Conservation (phyloP, 163 green algal species). For the Chlamydomonas reinhardtii region DNA sequence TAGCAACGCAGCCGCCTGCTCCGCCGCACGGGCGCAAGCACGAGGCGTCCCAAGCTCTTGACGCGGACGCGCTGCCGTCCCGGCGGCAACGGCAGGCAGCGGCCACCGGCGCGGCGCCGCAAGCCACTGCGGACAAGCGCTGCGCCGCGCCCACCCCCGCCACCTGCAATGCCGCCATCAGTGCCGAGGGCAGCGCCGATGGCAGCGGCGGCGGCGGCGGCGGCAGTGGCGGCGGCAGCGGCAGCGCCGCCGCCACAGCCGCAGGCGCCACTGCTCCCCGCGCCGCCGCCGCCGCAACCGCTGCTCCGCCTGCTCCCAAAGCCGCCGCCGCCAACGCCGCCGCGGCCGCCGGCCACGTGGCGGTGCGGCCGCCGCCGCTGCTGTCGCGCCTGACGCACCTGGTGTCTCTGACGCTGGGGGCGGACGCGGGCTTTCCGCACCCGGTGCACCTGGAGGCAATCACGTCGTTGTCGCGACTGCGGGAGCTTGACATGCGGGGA, state of each 20-base stretch:
- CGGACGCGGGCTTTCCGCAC: slow-evolving; percentile 13
- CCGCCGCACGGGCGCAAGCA: too few relatives aligned
- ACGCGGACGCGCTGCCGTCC: background rate
- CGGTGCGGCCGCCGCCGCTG: slow-evolving; percentile 1
- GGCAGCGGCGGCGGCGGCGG: too few relatives aligned
- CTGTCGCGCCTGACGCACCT: slow-evolving; percentile 20
- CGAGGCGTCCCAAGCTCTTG: background rate
- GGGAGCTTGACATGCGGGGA: slow-evolving; percentile 18
- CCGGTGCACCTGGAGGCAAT: slow-evolving; percentile 6
- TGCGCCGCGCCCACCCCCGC: background rate
- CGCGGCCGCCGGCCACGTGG: background rate
- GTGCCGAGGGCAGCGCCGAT: too few relatives aligned
- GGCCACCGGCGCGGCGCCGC: too few relatives aligned
- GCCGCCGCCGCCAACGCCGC: background rate
- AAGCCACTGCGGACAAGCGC: background rate
- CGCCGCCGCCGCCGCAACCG: too few relatives aligned
- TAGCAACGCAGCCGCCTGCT: too few relatives aligned
- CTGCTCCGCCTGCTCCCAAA: too few relatives aligned
- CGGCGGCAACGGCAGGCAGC: background rate
- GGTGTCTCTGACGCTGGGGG: slow-evolving; percentile 5
- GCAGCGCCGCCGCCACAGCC: background rate
- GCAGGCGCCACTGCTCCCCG: too few relatives aligned
- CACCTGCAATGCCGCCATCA: too few relatives aligned
- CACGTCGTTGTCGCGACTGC: background rate
- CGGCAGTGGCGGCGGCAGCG: too few relatives aligned